phyloP scores from a whole-genome alignment of 2,329 filamentous ascomycete species.

The Fusarium napiforme region DNA sequence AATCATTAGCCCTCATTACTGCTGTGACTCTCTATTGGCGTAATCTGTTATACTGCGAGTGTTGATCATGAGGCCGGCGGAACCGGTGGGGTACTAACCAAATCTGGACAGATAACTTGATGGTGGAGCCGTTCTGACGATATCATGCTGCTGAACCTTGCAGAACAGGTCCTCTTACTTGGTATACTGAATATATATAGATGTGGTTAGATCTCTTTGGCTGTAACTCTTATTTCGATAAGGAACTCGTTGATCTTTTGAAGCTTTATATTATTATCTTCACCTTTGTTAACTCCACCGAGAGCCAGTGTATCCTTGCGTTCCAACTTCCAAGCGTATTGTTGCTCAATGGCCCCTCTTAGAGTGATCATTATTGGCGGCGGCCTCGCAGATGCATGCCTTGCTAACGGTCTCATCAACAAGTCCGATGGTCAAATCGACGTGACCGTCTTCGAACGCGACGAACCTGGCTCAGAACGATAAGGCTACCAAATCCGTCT shows the following conservation, averaged over 20 bases:
- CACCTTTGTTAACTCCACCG: too few relatives aligned
- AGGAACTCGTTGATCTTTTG: too few relatives aligned
- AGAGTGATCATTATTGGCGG: not conserved
- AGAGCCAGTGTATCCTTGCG: too few relatives aligned
- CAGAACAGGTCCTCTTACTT: too few relatives aligned
- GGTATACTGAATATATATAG: accelerated
- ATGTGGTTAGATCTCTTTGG: too few relatives aligned
- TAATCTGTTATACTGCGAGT: too few relatives aligned
- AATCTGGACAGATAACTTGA: not conserved
- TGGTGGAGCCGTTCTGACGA: too few relatives aligned
- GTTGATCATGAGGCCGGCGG: too few relatives aligned
- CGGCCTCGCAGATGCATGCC: not conserved
- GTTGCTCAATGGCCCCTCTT: not conserved
- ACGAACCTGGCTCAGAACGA: not conserved
- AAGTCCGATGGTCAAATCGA: not conserved
- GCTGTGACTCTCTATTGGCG: too few relatives aligned
- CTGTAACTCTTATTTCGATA: accelerated
- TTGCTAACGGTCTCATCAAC: not conserved
- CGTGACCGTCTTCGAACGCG: not conserved
- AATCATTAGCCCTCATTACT: too few relatives aligned
- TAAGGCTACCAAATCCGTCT: not conserved
- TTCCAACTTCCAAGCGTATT: not conserved
- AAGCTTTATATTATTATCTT: accelerated
- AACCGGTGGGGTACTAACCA: not conserved
- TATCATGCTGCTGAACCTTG: too few relatives aligned